Percentiles rank a stretch among this genome's conserved stretches.
phyloP scores from a whole-genome alignment of 257 asterid species.

The Dorcoceras hygrometricum region DNA sequence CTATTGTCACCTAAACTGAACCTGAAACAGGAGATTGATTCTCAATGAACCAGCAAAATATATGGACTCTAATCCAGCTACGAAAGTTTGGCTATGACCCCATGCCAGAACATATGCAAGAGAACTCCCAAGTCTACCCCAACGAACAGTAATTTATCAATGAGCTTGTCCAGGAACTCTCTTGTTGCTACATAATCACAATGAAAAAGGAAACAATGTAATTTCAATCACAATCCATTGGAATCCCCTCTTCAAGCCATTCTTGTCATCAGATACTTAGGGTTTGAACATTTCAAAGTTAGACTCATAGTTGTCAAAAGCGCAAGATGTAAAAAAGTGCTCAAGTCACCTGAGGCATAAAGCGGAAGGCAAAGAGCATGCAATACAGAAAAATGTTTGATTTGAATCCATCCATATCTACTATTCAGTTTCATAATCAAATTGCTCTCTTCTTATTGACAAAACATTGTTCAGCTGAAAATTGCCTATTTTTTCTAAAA shows the following conservation, averaged over 20 bases:
- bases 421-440: no score
- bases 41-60: not conserved
- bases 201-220: not conserved
- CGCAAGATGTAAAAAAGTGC: no score
- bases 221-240: conserved; percentile 5
- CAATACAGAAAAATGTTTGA: no score
- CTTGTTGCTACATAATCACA: not conserved
- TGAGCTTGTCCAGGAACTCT: conserved; percentile 2
- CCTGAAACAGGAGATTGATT: not conserved
- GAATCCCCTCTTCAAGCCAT: not conserved
- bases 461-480: no score
- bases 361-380: no score
- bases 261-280: not conserved
- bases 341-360: no score
- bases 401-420: no score
- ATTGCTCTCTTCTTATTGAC: no score
- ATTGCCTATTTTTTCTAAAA: no score
- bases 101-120: conserved; percentile 8
- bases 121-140: not conserved
- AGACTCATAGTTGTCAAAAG: no score
- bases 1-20: conserved; percentile 5
- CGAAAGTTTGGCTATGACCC: not conserved
- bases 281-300: not conserved
- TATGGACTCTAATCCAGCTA: not conserved
- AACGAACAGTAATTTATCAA: not conserved